These are phyloP conservation scores for Arctium minus DNA, from an alignment of 129 eudicot genomes.

Conservation along the genomic window DNA sequence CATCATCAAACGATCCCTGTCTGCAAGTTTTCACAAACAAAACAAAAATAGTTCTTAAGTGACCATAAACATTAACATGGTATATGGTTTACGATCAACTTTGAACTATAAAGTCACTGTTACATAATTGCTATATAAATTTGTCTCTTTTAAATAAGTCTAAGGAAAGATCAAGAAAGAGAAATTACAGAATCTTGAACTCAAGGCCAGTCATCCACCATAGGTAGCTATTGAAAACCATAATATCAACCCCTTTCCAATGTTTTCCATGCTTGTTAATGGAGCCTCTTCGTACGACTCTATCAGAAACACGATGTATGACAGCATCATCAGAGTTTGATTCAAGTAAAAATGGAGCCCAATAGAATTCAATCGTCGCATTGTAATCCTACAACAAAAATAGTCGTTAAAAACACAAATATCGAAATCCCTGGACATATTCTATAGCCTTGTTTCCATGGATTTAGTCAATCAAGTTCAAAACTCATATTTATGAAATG, in stretches of 20 bases:
- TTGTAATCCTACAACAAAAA: constrained; percentile 57
- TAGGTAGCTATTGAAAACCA: constrained; percentile 93
- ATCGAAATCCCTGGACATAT: too few species aligned
- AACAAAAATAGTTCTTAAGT: not conserved
- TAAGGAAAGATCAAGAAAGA: not conserved
- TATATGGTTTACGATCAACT: not conserved
- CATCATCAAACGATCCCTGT: constrained; percentile 84
- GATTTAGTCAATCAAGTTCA: too few species aligned
- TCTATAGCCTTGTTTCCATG: not conserved
- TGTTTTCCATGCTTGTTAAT: constrained; percentile 76
- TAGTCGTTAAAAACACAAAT: not conserved
- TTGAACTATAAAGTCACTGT: not conserved
- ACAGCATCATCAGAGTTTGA: constrained; percentile 87
- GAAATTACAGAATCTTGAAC: constrained; percentile 69
- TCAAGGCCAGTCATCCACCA: constrained; percentile 98
- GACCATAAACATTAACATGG: not conserved
- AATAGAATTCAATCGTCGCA: constrained; percentile 91
- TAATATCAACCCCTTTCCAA: constrained; percentile 93
- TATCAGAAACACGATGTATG: constrained; percentile 65
- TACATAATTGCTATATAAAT: not conserved
- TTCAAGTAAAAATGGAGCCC: constrained; percentile 97
- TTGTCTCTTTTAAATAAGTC: not conserved
- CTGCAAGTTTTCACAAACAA: constrained; percentile 22
- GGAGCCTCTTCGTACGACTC: constrained; percentile 85
- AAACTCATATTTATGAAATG: not conserved